These are phyloP conservation scores for Cadophora malorum DNA, from an alignment of 2,329 filamentous ascomycete genomes.

Conservation along the genomic window DNA sequence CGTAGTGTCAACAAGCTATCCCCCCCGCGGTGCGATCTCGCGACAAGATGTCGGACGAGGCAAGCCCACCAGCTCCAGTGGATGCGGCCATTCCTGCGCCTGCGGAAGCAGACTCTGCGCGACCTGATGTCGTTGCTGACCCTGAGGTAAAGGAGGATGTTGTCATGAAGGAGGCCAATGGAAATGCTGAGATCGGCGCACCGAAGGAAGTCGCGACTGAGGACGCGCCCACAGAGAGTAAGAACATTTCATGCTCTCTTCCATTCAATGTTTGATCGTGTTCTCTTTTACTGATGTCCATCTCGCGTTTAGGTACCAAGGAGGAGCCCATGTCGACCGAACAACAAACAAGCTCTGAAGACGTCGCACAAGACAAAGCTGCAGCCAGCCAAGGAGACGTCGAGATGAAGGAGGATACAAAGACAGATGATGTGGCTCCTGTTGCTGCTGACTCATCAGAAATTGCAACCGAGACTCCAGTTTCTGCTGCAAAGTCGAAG, in stretches of 20 bases:
- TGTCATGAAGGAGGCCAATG: slow-evolving; percentile 35
- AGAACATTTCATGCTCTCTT: slow-evolving; percentile 30
- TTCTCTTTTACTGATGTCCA: slow-evolving; percentile 34
- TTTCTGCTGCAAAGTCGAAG: slow-evolving; percentile 56
- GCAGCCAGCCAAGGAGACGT: slow-evolving; percentile 39
- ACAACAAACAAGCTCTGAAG: slow-evolving; percentile 35
- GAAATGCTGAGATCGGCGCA: slow-evolving; percentile 29
- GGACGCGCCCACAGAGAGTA: slow-evolving; percentile 31
- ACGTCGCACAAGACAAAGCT: slow-evolving; percentile 36
- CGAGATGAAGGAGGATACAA: slow-evolving; percentile 46
- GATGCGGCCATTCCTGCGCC: slow-evolving; percentile 30
- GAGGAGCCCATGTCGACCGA: slow-evolving; percentile 32
- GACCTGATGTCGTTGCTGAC: slow-evolving; percentile 25
- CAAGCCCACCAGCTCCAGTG: slow-evolving; percentile 35
- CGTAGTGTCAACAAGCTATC: slow-evolving; percentile 23
- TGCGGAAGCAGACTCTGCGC: slow-evolving; percentile 30
- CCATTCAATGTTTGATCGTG: slow-evolving; percentile 19
- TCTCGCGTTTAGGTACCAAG: slow-evolving; percentile 34
- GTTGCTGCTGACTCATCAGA: slow-evolving; percentile 44
- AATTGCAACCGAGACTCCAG: slow-evolving; percentile 47
- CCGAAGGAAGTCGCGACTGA: slow-evolving; percentile 38
- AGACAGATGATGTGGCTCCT: slow-evolving; percentile 42
- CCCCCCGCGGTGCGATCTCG: slow-evolving; percentile 22
- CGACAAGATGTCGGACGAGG: slow-evolving; percentile 42
- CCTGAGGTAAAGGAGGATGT: slow-evolving; percentile 31